Conservation (phyloP, 306 rosid species). For the Ceratonia siliqua region DNA sequence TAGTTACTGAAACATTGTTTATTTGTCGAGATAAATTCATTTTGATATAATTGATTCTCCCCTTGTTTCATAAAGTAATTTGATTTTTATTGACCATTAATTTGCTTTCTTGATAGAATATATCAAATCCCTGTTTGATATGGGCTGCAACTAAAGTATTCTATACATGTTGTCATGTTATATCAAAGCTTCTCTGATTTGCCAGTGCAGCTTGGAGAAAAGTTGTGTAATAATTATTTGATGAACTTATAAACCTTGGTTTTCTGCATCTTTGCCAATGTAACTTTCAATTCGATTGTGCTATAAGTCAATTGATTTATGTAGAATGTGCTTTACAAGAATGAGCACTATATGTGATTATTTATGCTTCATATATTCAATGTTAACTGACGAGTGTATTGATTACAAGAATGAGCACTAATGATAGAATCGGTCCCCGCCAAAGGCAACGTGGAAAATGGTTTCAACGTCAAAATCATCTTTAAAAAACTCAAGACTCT, state of each 20-base stretch:
- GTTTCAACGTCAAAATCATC: constrained; percentile 65
- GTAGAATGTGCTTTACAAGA: too few relatives aligned
- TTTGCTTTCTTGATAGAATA: constrained; percentile 56
- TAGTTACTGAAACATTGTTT: too few relatives aligned
- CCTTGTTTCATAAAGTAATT: neutral
- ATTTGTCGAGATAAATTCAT: neutral
- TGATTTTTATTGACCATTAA: neutral
- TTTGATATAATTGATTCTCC: neutral
- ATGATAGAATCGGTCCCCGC: constrained; percentile 53
- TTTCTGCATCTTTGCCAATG: constrained; percentile 17
- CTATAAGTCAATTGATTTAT: too few relatives aligned
- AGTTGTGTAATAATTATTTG: constrained; percentile 26
- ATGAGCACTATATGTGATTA: too few relatives aligned
- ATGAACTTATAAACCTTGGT: constrained; percentile 33
- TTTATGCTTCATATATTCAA: too few relatives aligned
- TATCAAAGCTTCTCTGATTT: constrained; percentile 84
- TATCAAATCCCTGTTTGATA: constrained; percentile 88
- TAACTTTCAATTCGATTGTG: constrained; percentile 39
- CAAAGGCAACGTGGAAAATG: constrained; percentile 61
- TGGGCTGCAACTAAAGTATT: constrained; percentile 80
- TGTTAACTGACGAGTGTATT: too few relatives aligned
- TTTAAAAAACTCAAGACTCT: constrained; percentile 58
- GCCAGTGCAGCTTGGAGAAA: constrained; percentile 37
- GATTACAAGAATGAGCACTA: too few relatives aligned
- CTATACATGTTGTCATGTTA: constrained; percentile 89